These are phyloP conservation scores for Aspergillus terreus DNA, from an alignment of 2,329 filamentous ascomycete species.

Conservation along the genomic window DNA sequence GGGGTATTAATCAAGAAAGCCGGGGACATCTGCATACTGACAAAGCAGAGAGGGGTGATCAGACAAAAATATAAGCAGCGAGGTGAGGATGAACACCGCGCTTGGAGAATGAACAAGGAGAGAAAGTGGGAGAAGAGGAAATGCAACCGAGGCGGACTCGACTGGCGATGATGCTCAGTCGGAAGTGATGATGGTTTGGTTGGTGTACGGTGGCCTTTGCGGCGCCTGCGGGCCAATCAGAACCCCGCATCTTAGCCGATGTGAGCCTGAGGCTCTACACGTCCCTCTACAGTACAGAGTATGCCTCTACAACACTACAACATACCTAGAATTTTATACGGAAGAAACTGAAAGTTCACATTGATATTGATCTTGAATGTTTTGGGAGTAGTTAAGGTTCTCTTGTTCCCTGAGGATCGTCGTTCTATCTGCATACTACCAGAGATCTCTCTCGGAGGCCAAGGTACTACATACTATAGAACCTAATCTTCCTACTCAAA, in stretches of 20 bases:
- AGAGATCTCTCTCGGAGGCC: too few species aligned
- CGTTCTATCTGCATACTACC: background rate
- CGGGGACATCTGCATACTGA: constrained; percentile 17
- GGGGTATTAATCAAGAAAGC: constrained; percentile 4
- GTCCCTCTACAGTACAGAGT: too few species aligned
- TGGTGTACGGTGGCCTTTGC: constrained; percentile 40
- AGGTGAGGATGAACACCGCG: constrained; percentile 1
- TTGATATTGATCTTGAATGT: too few species aligned
- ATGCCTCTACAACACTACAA: too few species aligned
- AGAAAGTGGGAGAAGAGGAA: constrained; percentile 9
- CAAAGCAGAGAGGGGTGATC: constrained; percentile 4
- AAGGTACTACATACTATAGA: too few species aligned
- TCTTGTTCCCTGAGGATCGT: background rate
- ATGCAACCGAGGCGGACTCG: constrained; percentile 9
- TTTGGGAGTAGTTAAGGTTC: too few species aligned
- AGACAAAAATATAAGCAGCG: background rate
- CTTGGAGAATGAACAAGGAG: constrained; percentile 1
- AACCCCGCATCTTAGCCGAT: constrained; percentile 19
- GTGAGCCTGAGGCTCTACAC: background rate
- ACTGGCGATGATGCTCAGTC: background rate
- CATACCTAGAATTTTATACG: too few species aligned
- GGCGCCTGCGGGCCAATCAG: constrained; percentile 32
- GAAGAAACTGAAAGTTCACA: too few species aligned
- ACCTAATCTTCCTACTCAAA: too few species aligned
- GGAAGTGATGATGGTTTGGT: constrained; percentile 10